A percentile compares a stretch with the other conserved stretches of the same genome.
Evolutionary conservation across 768 basidiomycete genomes (phyloP).

Genomic region (Trametes cingulata): DNA sequence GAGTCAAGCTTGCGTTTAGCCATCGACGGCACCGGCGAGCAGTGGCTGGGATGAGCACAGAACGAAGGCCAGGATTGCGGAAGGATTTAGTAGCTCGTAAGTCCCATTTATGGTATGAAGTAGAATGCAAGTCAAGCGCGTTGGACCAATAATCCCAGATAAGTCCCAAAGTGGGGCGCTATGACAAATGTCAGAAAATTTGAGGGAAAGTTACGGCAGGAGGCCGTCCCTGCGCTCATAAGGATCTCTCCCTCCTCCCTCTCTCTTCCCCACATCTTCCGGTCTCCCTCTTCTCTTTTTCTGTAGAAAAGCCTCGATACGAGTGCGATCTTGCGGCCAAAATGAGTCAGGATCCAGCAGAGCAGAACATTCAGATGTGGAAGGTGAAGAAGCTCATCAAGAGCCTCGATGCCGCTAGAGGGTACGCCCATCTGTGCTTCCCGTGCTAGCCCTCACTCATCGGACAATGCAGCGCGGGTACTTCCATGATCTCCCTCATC

Average conservation of each 20-base stretch:
- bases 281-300: neutral
- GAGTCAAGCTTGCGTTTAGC: slow-evolving; percentile 19
- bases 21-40: slow-evolving; percentile 13
- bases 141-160: neutral
- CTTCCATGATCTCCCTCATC: slow-evolving; percentile 98
- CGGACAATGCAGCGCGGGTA: slow-evolving; percentile 68
- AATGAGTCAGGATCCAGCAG: slow-evolving; percentile 84
- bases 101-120: neutral
- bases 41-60: slow-evolving; percentile 7
- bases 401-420: slow-evolving; percentile 92
- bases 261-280: slow-evolving; percentile 2
- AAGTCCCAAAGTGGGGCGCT: slow-evolving; percentile 7
- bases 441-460: slow-evolving; percentile 26
- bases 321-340: slow-evolving; percentile 36
- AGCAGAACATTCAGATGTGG: slow-evolving; percentile 98
- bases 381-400: slow-evolving; percentile 99
- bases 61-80: neutral
- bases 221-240: neutral
- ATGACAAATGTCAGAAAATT: slow-evolving; percentile 13
- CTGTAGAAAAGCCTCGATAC: slow-evolving; percentile 8
- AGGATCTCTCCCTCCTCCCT: slow-evolving; percentile 9
- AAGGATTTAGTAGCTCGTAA: neutral
- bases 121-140: too few relatives aligned
- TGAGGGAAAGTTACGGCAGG: neutral
- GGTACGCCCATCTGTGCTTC: slow-evolving; percentile 43